phyloP scores from a whole-genome alignment of 768 basidiomycete species.

The Tubosaeta brunneosetosa region DNA sequence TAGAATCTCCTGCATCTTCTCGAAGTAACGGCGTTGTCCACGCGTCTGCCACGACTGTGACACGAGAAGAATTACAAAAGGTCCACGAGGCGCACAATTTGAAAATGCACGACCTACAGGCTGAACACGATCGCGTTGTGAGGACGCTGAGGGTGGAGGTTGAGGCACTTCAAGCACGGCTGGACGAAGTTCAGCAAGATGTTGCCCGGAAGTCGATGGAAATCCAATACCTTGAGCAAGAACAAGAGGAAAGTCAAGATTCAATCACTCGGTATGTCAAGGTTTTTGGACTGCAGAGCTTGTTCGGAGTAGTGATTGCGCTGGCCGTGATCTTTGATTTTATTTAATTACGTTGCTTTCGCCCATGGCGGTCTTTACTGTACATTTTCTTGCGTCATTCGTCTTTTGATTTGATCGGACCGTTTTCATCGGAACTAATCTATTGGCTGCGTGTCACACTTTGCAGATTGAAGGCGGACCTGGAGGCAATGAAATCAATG shows the following conservation, averaged over 20 bases:
- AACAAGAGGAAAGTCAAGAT: slow-evolving; percentile 72
- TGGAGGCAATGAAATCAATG: slow-evolving; percentile 44
- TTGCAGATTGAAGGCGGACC: slow-evolving; percentile 65
- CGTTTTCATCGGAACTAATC: slow-evolving; percentile 27
- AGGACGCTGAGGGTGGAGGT: slow-evolving; percentile 54
- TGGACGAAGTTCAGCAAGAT: slow-evolving; percentile 55
- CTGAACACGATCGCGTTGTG: slow-evolving; percentile 57
- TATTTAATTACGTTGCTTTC: slow-evolving; percentile 34
- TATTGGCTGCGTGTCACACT: slow-evolving; percentile 33
- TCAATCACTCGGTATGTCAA: slow-evolving; percentile 74
- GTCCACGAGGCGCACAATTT: slow-evolving; percentile 83
- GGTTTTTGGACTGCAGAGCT: slow-evolving; percentile 55
- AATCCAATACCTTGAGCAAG: slow-evolving; percentile 72
- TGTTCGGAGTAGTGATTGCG: slow-evolving; percentile 46
- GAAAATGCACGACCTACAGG: slow-evolving; percentile 70
- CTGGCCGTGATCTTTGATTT: slow-evolving; percentile 54
- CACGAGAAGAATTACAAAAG: slow-evolving; percentile 72
- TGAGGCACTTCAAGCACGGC: slow-evolving; percentile 44
- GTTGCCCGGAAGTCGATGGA: slow-evolving; percentile 73
- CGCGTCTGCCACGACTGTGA: slow-evolving; percentile 41
- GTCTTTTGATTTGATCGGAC: slow-evolving; percentile 12
- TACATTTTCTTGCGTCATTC: slow-evolving; percentile 16
- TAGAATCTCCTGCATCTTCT: slow-evolving; percentile 43
- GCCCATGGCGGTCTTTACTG: slow-evolving; percentile 9
- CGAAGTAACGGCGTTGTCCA: slow-evolving; percentile 51